A percentile compares a stretch with the other conserved stretches of the same genome.
These are phyloP conservation scores for Rutstroemia sp. DNA, from an alignment of 2,329 filamentous ascomycete species.

Conservation along the genomic window DNA sequence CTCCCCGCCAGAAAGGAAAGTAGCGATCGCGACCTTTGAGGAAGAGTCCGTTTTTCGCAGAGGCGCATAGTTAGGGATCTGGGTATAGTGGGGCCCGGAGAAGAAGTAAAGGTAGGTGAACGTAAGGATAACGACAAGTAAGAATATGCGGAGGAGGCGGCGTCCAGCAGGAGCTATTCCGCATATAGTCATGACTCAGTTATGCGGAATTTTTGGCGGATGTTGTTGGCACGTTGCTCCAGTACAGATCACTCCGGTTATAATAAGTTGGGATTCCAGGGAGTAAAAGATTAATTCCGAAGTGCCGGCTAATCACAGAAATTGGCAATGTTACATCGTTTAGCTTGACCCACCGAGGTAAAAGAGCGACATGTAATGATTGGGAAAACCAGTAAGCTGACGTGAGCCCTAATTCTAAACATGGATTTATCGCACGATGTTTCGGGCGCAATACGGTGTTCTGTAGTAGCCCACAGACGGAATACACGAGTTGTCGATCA, in stretches of 20 bases:
- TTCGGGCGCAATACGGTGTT: no score
- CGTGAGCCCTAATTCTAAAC: no score
- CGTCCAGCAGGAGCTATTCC: not conserved
- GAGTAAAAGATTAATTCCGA: no score
- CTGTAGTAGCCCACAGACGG: no score
- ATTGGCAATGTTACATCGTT: no score
- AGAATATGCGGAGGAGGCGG: not conserved
- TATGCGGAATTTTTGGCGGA: not conserved
- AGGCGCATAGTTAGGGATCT: not conserved
- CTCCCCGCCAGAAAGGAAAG: slow-evolving; percentile 31
- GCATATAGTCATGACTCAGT: not conserved
- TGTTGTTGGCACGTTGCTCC: not conserved
- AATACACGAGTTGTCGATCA: no score
- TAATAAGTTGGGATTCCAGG: not conserved
- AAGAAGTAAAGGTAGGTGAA: not conserved
- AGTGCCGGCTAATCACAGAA: no score
- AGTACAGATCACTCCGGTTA: not conserved
- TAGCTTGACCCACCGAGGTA: no score
- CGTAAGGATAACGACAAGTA: not conserved
- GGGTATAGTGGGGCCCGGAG: not conserved
- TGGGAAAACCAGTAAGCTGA: no score
- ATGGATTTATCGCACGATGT: no score
- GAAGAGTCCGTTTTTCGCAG: not conserved
- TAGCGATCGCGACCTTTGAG: slow-evolving; percentile 29
- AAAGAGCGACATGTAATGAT: no score